These are phyloP conservation scores for Colletotrichum tropicale DNA, from an alignment of 2,329 filamentous ascomycete species.

Conservation along the genomic window DNA sequence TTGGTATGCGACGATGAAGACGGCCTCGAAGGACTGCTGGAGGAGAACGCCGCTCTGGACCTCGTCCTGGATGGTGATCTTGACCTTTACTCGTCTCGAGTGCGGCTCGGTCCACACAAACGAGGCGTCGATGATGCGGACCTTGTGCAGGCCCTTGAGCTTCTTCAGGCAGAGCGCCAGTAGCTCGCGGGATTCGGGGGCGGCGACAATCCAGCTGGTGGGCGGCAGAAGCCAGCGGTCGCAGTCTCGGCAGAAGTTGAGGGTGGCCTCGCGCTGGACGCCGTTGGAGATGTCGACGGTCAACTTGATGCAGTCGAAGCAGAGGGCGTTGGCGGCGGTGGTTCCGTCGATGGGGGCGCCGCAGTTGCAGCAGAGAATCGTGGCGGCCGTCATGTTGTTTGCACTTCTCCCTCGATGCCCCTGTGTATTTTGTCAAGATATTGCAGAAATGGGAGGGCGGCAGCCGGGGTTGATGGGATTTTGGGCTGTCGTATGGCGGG, in stretches of 20 bases:
- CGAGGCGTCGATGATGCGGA: conserved; percentile 91
- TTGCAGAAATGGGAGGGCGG: not conserved
- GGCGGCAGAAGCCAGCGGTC: conserved; percentile 93
- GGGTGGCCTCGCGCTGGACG: conserved; percentile 86
- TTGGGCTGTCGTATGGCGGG: conserved; percentile 14
- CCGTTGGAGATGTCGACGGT: conserved; percentile 92
- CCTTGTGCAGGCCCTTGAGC: conserved; percentile 83
- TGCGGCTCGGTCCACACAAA: conserved; percentile 99
- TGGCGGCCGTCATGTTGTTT: conserved; percentile 15
- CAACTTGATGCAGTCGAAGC: conserved; percentile 94
- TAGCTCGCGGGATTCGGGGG: conserved; percentile 88
- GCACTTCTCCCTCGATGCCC: not conserved
- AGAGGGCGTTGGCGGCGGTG: conserved; percentile 82
- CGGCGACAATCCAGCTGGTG: conserved; percentile 81
- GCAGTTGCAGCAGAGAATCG: conserved; percentile 96
- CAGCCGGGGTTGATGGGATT: not conserved
- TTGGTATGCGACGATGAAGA: conserved; percentile 88
- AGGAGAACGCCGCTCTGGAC: conserved; percentile 70
- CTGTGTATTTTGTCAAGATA: not conserved
- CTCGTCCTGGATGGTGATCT: conserved; percentile 86
- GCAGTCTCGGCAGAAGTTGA: conserved; percentile 94
- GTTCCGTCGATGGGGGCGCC: conserved; percentile 95
- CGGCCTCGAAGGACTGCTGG: conserved; percentile 94
- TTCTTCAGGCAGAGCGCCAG: conserved; percentile 91
- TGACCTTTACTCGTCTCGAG: conserved; percentile 89